phyloP scores from a whole-genome alignment of 768 basidiomycete genomes.

The Podaxis carcinomalis region DNA sequence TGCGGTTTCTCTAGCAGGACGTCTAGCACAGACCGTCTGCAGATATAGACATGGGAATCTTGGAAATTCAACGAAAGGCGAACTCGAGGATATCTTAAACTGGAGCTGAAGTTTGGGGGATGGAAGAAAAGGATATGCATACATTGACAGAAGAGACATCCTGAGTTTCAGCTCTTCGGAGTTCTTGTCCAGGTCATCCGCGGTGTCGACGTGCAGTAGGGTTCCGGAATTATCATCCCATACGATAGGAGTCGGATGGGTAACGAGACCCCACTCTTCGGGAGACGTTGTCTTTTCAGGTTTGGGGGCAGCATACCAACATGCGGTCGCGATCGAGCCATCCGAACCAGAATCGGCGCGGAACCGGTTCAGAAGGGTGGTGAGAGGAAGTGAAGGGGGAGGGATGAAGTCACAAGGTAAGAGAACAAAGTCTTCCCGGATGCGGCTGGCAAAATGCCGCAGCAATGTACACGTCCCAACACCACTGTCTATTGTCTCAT shows the following conservation, averaged over 20 bases:
- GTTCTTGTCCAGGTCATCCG: constrained; percentile 64
- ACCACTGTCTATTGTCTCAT: constrained; percentile 62
- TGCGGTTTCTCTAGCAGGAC: constrained; percentile 62
- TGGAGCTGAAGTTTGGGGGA: constrained; percentile 1
- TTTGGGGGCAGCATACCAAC: constrained; percentile 53
- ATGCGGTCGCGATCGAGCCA: constrained; percentile 60
- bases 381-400: constrained; percentile 66
- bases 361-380: constrained; percentile 74
- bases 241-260: constrained; percentile 47
- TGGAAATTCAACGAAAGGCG: constrained; percentile 63
- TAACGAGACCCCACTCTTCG: constrained; percentile 63
- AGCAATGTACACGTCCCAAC: constrained; percentile 75
- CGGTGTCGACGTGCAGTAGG: constrained; percentile 68
- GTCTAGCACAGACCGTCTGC: constrained; percentile 70
- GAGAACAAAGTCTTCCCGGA: constrained; percentile 82
- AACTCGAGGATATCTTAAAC: constrained; percentile 62
- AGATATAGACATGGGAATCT: constrained; percentile 92
- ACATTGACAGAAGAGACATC: constrained; percentile 74
- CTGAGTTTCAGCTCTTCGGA: constrained; percentile 68
- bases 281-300: constrained; percentile 50
- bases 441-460: constrained; percentile 70
- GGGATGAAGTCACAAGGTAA: constrained; percentile 91
- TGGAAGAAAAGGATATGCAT: constrained; percentile 12
- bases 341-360: constrained; percentile 65
- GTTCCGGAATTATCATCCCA: constrained; percentile 67